Conservation (phyloP, 805 yeast species). For the Hanseniaspora vineae region DNA sequence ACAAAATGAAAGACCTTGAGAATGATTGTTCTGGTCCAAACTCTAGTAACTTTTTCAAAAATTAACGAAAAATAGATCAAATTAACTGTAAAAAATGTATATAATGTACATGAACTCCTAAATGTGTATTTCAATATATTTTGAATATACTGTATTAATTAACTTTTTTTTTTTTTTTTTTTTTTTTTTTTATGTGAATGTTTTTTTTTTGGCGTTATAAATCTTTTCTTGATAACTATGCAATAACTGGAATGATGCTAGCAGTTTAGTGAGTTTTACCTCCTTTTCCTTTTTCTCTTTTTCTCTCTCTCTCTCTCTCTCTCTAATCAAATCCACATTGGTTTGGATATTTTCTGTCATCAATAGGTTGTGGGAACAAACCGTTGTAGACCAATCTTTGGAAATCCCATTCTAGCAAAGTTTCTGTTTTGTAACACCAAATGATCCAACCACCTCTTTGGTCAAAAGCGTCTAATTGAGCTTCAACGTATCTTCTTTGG, state of each 20-base stretch:
- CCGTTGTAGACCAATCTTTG: constrained; percentile 40
- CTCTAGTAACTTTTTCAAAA: no score
- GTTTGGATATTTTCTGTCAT: constrained; percentile 53
- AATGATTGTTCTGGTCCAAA: no score
- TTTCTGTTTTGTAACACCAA: constrained; percentile 91
- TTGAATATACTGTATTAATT: no score
- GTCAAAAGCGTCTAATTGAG: constrained; percentile 79
- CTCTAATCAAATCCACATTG: constrained; percentile 37
- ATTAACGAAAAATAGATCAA: no score
- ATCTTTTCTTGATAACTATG: no score
- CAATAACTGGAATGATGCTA: background rate
- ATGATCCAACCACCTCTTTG: constrained; percentile 76
- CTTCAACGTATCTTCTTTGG: constrained; percentile 67
- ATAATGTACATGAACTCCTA: no score
- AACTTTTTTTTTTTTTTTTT: no score
- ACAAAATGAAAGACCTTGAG: no score
- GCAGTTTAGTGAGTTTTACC: background rate
- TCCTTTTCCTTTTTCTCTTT: background rate
- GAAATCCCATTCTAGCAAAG: constrained; percentile 77
- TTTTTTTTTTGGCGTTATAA: no score
- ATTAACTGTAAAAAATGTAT: no score
- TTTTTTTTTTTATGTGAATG: no score
- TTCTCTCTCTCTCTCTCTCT: background rate
- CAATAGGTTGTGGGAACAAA: constrained; percentile 72
- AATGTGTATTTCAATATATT: no score